phyloP scores from a whole-genome alignment of 352 stramenopile species.

The Phytophthora melonis region DNA sequence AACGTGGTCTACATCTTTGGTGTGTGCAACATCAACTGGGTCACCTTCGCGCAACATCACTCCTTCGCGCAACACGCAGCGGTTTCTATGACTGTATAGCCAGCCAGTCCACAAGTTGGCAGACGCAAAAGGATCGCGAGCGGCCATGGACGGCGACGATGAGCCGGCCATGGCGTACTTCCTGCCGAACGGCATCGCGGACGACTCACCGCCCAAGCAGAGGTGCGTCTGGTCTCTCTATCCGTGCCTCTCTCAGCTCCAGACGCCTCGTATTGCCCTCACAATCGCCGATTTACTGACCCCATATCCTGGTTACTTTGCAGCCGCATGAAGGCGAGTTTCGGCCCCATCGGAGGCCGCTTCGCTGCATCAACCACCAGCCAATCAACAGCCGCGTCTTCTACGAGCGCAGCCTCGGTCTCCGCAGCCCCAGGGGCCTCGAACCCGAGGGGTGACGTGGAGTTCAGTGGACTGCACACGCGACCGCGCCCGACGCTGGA shows the following conservation, averaged over 20 bases:
- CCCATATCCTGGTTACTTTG: conserved; percentile 4
- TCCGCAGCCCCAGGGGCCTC: conserved; percentile 11
- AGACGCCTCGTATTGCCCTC: conserved; percentile 9
- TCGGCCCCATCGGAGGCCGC: conserved; percentile 56
- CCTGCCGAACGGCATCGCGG: conserved; percentile 83
- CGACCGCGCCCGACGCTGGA: conserved; percentile 33
- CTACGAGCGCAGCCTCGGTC: not conserved
- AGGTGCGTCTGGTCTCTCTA: conserved; percentile 45
- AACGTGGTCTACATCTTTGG: not conserved
- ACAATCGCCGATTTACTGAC: conserved; percentile 16
- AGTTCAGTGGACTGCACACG: conserved; percentile 37
- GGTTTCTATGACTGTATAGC: conserved; percentile 5
- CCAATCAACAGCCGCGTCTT: conserved; percentile 1
- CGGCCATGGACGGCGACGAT: conserved; percentile 57
- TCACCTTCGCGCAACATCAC: conserved; percentile 5
- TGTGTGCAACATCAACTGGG: not conserved
- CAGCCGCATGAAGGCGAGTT: conserved; percentile 47
- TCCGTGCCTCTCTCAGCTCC: not conserved
- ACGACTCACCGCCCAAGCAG: conserved; percentile 81
- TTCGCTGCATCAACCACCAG: conserved; percentile 1
- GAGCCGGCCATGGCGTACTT: conserved; percentile 83
- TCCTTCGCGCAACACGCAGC: conserved; percentile 19
- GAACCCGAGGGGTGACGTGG: conserved; percentile 29
- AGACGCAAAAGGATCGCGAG: conserved; percentile 8
- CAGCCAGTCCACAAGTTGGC: conserved; percentile 23